Conservation (phyloP, 2,329 filamentous ascomycete genomes). For the Scytalidium sp. region DNA sequence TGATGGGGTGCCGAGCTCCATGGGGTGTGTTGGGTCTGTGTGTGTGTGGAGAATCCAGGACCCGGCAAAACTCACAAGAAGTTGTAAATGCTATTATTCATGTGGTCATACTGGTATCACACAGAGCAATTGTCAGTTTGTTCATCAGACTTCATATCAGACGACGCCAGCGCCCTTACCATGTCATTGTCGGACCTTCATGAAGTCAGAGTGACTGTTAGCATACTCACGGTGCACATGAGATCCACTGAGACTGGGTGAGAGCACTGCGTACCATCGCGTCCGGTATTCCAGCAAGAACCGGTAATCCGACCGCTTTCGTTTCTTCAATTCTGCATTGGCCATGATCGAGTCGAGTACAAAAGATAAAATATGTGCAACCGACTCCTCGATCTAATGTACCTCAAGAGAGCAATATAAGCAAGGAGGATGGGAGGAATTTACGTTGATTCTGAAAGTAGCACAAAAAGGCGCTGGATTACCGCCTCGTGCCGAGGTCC, state of each 20-base stretch:
- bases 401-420: too few relatives aligned
- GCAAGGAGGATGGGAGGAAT: not conserved
- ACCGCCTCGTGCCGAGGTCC: not conserved
- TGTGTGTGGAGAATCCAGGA: not conserved
- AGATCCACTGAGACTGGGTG: not conserved
- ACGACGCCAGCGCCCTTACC: not conserved
- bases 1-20: not conserved
- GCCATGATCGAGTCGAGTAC: too few relatives aligned
- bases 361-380: too few relatives aligned
- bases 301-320: constrained; percentile 69
- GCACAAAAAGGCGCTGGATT: too few relatives aligned
- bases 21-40: constrained; percentile 2
- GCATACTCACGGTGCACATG: constrained; percentile 17
- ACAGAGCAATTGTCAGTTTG: not conserved
- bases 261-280: constrained; percentile 59
- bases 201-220: constrained; percentile 3
- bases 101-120: constrained; percentile 67
- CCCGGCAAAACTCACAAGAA: constrained; percentile 54
- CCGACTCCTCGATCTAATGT: too few relatives aligned
- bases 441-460: not conserved
- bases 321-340: constrained; percentile 50
- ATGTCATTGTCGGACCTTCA: constrained; percentile 87
- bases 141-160: too few relatives aligned
- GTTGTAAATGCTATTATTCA: constrained; percentile 89
- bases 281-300: constrained; percentile 81